Base-by-base conservation (phyloP, 192 early-diverging fungal genomes). In the Ramicandelaber brevisporus region DNA sequence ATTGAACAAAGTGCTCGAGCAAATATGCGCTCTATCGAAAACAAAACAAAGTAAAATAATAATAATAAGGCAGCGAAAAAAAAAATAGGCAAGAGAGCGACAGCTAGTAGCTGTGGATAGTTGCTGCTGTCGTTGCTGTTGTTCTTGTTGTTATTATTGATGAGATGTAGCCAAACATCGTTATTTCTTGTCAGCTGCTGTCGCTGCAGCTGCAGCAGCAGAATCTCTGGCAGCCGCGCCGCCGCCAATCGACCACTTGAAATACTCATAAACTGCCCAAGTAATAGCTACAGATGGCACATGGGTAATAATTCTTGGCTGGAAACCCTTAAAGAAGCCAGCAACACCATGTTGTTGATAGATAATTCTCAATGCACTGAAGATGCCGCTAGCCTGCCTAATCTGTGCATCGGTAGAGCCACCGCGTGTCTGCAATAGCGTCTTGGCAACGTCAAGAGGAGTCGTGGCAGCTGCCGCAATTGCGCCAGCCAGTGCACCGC, bases 391-490 rank as follows among this genome's bases (percentile, higher is more conserved):
- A 1, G 72, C 79, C 6, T 58, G 39, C 24, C 75, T 50, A 21
- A 92, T 68, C 19, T 55, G 67, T 3, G 57, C 14, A 33, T 90
- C 85, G 1, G 53, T 36, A 1, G 68, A 58, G n/a, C 64, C 55
- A 0, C 87, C 87, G 7, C 84, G 59, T 2, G 87, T 88, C 44
- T 97, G 90, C 37, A 97, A 50, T 32, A 88, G 44, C n/a, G 90
- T 97, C 45, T 93, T 93, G 19, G 73, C 71, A 9, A 89, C 86
- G 48, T 97, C 87, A n/a, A 97, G 49, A 1, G 90, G 90, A 14
- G 78, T 96, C 0, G 90, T 96, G 18, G 73, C 46, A 7, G 77
- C 66, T 0, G 81, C 70, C 1, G 90, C 90, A 2, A 84, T 40
- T 0, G 73, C 79, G 22, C 90, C 90, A 3, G 90, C 87, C 27